Percentiles rank a stretch among this genome's conserved stretches.
Evolutionary conservation across 2,329 filamentous ascomycete genomes (phyloP).

Genomic region (Venturia effusa): DNA sequence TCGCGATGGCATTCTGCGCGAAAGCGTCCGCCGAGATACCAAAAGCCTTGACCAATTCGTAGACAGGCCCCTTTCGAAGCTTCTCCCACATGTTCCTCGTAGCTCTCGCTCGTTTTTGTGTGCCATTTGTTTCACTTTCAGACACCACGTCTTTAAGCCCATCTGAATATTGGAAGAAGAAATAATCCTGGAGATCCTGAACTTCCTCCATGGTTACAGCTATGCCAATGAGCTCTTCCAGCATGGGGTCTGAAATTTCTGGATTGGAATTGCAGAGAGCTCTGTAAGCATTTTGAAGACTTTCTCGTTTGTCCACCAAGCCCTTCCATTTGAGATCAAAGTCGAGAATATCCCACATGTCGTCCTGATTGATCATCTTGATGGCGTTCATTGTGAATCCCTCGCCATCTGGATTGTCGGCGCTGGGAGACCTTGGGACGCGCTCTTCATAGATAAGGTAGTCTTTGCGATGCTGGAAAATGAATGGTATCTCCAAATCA

Average conservation of each 20-base stretch:
- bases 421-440: constrained; percentile 37
- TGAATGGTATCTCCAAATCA: constrained; percentile 91
- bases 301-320: constrained; percentile 81
- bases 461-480: constrained; percentile 96
- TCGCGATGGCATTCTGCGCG: constrained; percentile 71
- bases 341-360: constrained; percentile 91
- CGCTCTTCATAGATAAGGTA: constrained; percentile 85
- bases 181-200: constrained; percentile 90
- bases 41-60: constrained; percentile 75
- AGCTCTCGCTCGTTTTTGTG: constrained; percentile 71
- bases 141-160: constrained; percentile 71
- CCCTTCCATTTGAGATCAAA: constrained; percentile 92
- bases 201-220: constrained; percentile 88
- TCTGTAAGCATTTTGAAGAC: constrained; percentile 68
- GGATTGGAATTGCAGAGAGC: constrained; percentile 48
- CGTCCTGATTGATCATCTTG: constrained; percentile 82
- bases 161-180: constrained; percentile 84
- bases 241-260: constrained; percentile 57
- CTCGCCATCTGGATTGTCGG: constrained; percentile 23
- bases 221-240: constrained; percentile 71
- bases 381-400: constrained; percentile 54
- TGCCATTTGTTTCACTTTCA: constrained; percentile 50
- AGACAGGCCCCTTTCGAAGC: constrained; percentile 68
- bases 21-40: constrained; percentile 84
- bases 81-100: constrained; percentile 74